Evolutionary conservation across 768 basidiomycete species (phyloP).

Genomic region (Lyophyllum semitale): DNA sequence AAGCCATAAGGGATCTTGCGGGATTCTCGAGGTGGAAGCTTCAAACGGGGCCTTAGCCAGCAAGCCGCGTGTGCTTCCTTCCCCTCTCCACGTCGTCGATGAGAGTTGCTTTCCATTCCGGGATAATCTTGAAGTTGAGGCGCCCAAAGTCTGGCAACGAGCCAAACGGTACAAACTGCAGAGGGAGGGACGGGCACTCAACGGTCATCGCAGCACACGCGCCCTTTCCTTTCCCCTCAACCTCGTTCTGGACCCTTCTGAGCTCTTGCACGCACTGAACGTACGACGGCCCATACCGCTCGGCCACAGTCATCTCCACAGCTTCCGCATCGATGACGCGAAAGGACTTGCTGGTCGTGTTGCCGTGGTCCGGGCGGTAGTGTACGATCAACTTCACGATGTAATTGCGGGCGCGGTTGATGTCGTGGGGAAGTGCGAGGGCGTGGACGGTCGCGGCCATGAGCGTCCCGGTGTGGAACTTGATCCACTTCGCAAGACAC

Average conservation of each 20-base stretch:
- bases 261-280: conserved; percentile 21
- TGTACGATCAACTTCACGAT: conserved; percentile 11
- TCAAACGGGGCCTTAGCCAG: too few relatives aligned
- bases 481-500: conserved; percentile 34
- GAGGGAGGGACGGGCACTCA: conserved; percentile 29
- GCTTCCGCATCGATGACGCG: conserved; percentile 24
- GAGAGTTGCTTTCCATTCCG: conserved; percentile 6
- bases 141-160: conserved; percentile 22
- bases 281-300: conserved; percentile 19
- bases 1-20: too few relatives aligned
- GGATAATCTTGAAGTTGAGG: conserved; percentile 6
- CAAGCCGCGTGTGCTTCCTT: too few relatives aligned
- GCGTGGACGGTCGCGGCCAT: conserved; percentile 32
- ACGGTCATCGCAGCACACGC: conserved; percentile 24
- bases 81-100: conserved; percentile 5
- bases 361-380: conserved; percentile 22
- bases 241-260: conserved; percentile 22
- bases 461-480: conserved; percentile 26
- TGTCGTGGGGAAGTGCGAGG: conserved; percentile 24
- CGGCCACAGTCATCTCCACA: neutral
- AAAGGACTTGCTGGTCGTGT: conserved; percentile 25
- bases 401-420: conserved; percentile 18
- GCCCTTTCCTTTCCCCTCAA: conserved; percentile 22
- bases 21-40: too few relatives aligned
- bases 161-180: conserved; percentile 35